A percentile compares a stretch with the other conserved stretches of the same genome.
Conservation (phyloP, 2,329 filamentous ascomycete species). For the Apiospora arundinis region DNA sequence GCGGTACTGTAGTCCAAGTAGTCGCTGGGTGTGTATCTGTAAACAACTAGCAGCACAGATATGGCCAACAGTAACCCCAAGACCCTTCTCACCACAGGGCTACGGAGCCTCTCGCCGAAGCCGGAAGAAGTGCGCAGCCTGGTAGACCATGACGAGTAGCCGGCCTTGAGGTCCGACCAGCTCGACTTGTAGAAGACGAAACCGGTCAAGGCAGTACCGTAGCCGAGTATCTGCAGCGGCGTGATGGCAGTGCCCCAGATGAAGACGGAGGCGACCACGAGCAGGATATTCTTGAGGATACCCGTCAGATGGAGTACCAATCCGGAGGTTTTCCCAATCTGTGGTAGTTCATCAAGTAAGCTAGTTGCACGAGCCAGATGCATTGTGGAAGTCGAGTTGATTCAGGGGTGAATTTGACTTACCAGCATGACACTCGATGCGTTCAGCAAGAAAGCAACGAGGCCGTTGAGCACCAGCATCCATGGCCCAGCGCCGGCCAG, state of each 20-base stretch:
- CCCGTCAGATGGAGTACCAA: constrained; percentile 86
- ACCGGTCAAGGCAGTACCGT: constrained; percentile 69
- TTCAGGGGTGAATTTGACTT: constrained; percentile 43
- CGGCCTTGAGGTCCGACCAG: constrained; percentile 27
- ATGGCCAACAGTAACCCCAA: background rate
- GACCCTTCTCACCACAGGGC: background rate
- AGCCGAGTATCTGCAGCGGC: constrained; percentile 76
- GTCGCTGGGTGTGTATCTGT: background rate
- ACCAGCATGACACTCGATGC: constrained; percentile 87
- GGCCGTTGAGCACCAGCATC: constrained; percentile 75
- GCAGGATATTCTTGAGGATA: constrained; percentile 86
- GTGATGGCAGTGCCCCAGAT: constrained; percentile 79
- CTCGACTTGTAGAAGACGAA: constrained; percentile 56
- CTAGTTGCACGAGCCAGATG: background rate
- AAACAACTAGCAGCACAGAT: background rate
- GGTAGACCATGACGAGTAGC: background rate
- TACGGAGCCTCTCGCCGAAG: background rate
- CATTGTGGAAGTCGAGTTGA: background rate
- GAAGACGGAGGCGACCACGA: constrained; percentile 77
- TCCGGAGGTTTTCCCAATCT: constrained; percentile 89
- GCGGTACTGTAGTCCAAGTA: background rate
- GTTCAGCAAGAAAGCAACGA: constrained; percentile 80
- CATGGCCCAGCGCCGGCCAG: constrained; percentile 73
- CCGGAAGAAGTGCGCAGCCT: background rate
- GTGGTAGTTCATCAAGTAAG: constrained; percentile 16